phyloP scores from a whole-genome alignment of 2,329 filamentous ascomycete genomes.

The Fusarium acutatum region DNA sequence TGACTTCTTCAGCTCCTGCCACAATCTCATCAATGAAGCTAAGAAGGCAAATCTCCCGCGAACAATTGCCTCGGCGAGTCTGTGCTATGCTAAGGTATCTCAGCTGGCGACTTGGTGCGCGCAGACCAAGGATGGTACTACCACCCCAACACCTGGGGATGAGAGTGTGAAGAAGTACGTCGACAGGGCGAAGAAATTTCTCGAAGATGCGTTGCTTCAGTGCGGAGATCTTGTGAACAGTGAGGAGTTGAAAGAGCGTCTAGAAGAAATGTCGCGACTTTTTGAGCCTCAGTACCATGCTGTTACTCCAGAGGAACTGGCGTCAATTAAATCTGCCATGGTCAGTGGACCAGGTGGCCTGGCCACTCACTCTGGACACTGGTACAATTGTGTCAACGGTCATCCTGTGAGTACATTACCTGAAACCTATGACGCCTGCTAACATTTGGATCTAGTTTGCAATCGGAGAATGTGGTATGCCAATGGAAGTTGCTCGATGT shows the following conservation, averaged over 20 bases:
- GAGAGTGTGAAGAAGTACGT: neutral
- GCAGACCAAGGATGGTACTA: neutral
- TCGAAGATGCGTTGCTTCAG: neutral
- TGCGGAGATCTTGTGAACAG: neutral
- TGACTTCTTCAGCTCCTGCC: neutral
- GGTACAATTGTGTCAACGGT: slow-evolving; percentile 45
- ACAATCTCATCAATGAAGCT: neutral
- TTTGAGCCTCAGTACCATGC: slow-evolving; percentile 50
- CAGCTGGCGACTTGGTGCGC: neutral
- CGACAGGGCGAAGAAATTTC: neutral
- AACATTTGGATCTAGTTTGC: slow-evolving; percentile 56
- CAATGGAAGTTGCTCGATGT: slow-evolving; percentile 68
- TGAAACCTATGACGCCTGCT: neutral
- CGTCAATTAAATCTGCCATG: slow-evolving; percentile 58
- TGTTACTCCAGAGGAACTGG: slow-evolving; percentile 53
- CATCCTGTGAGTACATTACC: slow-evolving; percentile 36
- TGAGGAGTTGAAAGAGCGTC: neutral
- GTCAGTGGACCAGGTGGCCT: slow-evolving; percentile 51
- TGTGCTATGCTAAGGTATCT: neutral
- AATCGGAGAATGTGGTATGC: slow-evolving; percentile 73
- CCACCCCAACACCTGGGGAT: neutral
- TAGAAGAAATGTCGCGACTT: slow-evolving; percentile 31
- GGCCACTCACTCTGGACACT: slow-evolving; percentile 47
- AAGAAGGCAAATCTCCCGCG: neutral
- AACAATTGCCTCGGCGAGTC: neutral